phyloP scores from a whole-genome alignment of 2,329 filamentous ascomycete genomes.

The Hymenotorrendiella dingleyae region DNA sequence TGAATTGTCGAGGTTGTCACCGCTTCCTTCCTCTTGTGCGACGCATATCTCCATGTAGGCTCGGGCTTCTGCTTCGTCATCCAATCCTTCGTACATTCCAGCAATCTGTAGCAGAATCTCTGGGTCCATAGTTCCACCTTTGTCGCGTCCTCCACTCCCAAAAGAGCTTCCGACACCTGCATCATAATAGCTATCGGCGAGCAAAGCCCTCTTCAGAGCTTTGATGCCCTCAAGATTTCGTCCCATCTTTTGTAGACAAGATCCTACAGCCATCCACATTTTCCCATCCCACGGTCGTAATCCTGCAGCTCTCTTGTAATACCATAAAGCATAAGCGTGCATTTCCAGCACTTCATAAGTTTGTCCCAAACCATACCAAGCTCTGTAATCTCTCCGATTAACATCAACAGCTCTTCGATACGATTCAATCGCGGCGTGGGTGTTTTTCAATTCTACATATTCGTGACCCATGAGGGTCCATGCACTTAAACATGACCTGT shows the following conservation, averaged over 20 bases:
- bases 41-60: conserved; percentile 95
- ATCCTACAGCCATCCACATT: conserved; percentile 97
- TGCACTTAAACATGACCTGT: conserved; percentile 84
- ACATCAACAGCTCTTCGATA: conserved; percentile 94
- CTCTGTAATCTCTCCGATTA: conserved; percentile 92
- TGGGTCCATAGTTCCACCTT: conserved; percentile 65
- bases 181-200: conserved; percentile 83
- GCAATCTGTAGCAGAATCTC: conserved; percentile 90
- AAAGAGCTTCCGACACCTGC: conserved; percentile 42
- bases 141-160: conserved; percentile 39
- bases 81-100: conserved; percentile 75
- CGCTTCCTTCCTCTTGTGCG: conserved; percentile 77
- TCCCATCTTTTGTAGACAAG: conserved; percentile 85
- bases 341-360: conserved; percentile 98
- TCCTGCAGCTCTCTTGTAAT: conserved; percentile 92
- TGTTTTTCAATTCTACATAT: conserved; percentile 98
- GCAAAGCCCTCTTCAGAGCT: conserved; percentile 83
- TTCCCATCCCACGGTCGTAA: conserved; percentile 95
- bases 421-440: conserved; percentile 93
- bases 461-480: conserved; percentile 99
- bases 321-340: conserved; percentile 95
- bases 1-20: conserved; percentile 33
- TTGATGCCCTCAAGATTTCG: conserved; percentile 88
- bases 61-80: conserved; percentile 72
- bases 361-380: conserved; percentile 95